A percentile compares a stretch with the other conserved stretches of the same genome.
phyloP scores from a whole-genome alignment of 2,329 filamentous ascomycete species.

The Diaporthe amygdali region DNA sequence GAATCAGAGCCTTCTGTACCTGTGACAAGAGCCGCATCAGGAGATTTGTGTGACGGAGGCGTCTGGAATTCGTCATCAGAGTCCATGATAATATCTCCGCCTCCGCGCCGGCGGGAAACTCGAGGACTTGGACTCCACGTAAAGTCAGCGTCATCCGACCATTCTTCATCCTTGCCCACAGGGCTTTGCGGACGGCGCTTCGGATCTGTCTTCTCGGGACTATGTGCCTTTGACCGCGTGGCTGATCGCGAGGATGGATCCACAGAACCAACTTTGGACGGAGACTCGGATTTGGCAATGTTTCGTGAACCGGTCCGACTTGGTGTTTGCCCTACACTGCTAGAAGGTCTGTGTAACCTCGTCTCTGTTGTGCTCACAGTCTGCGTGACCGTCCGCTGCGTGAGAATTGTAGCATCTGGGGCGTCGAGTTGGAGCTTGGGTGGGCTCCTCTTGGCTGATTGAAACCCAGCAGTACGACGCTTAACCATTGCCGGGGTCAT shows the following conservation, averaged over 20 bases:
- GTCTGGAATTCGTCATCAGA: conserved; percentile 62
- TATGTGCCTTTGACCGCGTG: not conserved
- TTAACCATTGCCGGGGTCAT: conserved; percentile 29
- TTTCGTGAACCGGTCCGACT: not conserved
- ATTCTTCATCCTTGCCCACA: not conserved
- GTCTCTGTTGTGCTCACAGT: conserved; percentile 31
- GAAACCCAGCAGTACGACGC: conserved; percentile 39
- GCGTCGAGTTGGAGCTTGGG: conserved; percentile 17
- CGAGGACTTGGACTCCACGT: conserved; percentile 28
- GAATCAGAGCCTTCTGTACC: conserved; percentile 21
- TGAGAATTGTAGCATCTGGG: conserved; percentile 22
- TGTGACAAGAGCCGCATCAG: conserved; percentile 31
- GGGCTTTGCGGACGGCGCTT: not conserved
- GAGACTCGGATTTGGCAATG: not conserved
- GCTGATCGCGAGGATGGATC: not conserved
- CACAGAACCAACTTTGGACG: conserved; percentile 19
- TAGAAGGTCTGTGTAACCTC: conserved; percentile 20
- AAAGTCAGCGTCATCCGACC: not conserved
- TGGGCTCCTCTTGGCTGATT: conserved; percentile 35
- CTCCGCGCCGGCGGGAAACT: conserved; percentile 28
- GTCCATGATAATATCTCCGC: conserved; percentile 52
- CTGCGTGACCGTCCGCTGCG: conserved; percentile 30
- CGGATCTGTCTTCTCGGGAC: not conserved
- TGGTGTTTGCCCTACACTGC: conserved; percentile 1
- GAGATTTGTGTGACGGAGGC: conserved; percentile 42